A percentile compares a stretch with the other conserved stretches of the same genome.
These are phyloP conservation scores for Fusarium cicatricum DNA, from an alignment of 2,329 filamentous ascomycete species.

Conservation along the genomic window DNA sequence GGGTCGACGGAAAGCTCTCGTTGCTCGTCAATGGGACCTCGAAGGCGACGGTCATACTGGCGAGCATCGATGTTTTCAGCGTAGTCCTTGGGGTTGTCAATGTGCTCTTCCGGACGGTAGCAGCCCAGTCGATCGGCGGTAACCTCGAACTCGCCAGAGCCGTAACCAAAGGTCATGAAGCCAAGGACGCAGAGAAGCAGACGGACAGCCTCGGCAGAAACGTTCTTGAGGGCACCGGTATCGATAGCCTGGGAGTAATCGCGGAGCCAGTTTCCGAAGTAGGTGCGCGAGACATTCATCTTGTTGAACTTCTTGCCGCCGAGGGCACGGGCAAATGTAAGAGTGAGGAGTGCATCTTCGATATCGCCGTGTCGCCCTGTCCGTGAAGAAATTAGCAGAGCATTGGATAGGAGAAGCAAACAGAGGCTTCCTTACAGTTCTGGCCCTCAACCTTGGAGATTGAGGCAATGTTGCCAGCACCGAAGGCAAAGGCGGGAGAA, in stretches of 20 bases:
- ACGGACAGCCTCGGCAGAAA: conserved; percentile 89
- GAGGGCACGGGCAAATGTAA: conserved; percentile 64
- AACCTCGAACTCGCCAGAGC: conserved; percentile 84
- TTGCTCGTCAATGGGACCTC: conserved; percentile 81
- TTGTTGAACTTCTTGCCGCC: conserved; percentile 84
- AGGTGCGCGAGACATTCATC: conserved; percentile 86
- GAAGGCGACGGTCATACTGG: conserved; percentile 80
- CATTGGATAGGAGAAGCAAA: not conserved
- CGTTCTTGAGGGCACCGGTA: conserved; percentile 89
- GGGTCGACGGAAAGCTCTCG: conserved; percentile 82
- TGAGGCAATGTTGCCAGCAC: conserved; percentile 87
- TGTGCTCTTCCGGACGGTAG: conserved; percentile 79
- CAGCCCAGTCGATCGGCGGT: conserved; percentile 83
- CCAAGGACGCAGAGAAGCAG: conserved; percentile 88
- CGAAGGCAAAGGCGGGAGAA: conserved; percentile 77
- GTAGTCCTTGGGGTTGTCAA: conserved; percentile 86
- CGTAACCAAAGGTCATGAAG: conserved; percentile 88
- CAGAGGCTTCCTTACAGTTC: conserved; percentile 67
- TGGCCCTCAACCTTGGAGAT: conserved; percentile 82
- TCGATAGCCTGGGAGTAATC: conserved; percentile 96
- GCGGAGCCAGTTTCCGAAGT: conserved; percentile 95
- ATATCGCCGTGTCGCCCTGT: conserved; percentile 88
- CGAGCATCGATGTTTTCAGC: conserved; percentile 88
- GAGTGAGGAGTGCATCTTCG: conserved; percentile 83
- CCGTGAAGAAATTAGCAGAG: conserved; percentile 15